phyloP scores from a whole-genome alignment of 2,329 filamentous ascomycete species.

The Beauveria pseudobassiana region DNA sequence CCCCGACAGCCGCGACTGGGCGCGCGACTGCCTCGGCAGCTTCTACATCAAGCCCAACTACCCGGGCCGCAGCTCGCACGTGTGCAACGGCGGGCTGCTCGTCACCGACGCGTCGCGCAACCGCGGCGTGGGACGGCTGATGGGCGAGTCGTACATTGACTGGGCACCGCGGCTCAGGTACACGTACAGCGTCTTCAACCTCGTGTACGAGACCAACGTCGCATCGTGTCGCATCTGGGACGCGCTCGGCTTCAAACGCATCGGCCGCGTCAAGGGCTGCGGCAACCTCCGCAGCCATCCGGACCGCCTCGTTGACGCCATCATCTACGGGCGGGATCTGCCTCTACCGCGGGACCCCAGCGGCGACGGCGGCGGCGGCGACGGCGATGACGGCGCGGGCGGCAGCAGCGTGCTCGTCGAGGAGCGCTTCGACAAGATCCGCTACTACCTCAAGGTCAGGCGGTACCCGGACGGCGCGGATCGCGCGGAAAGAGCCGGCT shows the following conservation, averaged over 20 bases:
- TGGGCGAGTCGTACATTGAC: slow-evolving; percentile 71
- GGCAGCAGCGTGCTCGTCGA: slow-evolving; percentile 70
- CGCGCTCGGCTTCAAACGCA: slow-evolving; percentile 83
- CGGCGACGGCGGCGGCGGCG: slow-evolving; percentile 38
- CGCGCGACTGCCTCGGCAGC: slow-evolving; percentile 73
- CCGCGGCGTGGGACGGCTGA: slow-evolving; percentile 65
- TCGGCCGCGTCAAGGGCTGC: slow-evolving; percentile 70
- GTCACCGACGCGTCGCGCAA: slow-evolving; percentile 67
- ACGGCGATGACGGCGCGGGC: slow-evolving; percentile 36
- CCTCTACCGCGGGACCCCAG: slow-evolving; percentile 21
- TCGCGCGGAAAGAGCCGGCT: slow-evolving; percentile 93
- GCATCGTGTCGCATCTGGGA: slow-evolving; percentile 90
- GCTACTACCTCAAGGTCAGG: slow-evolving; percentile 90
- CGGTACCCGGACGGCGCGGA: slow-evolving; percentile 92
- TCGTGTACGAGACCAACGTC: slow-evolving; percentile 90
- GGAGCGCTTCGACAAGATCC: slow-evolving; percentile 97
- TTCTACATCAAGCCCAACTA: slow-evolving; percentile 96
- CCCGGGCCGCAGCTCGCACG: slow-evolving; percentile 80
- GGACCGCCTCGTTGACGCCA: slow-evolving; percentile 63
- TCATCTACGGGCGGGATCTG: slow-evolving; percentile 67
- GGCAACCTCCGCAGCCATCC: slow-evolving; percentile 64
- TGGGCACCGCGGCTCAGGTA: slow-evolving; percentile 78
- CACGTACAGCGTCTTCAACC: slow-evolving; percentile 87
- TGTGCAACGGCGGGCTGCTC: slow-evolving; percentile 78
- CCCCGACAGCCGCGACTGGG: slow-evolving; percentile 62